These are phyloP conservation scores for Leishmania amazonensis DNA, from an alignment of 208 protist species.

Conservation along the genomic window DNA sequence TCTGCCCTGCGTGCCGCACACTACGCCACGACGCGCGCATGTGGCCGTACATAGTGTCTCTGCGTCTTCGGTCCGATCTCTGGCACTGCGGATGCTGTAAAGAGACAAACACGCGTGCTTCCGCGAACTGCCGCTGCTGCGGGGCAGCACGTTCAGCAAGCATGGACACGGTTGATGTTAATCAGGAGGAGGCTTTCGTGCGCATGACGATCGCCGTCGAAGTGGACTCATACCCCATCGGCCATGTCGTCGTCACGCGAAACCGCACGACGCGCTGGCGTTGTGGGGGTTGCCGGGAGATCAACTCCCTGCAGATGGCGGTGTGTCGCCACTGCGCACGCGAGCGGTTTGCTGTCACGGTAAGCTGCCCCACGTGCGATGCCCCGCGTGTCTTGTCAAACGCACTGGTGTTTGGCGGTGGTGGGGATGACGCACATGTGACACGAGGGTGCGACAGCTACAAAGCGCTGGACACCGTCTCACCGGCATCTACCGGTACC, in stretches of 20 bases:
- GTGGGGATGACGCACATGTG: neutral
- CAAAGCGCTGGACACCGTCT: no score
- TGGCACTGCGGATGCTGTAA: constrained; percentile 47
- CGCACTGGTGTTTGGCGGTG: constrained; percentile 35
- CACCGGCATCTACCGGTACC: neutral
- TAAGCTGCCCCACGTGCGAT: constrained; percentile 51
- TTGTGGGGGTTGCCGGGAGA: constrained; percentile 56
- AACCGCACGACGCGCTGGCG: constrained; percentile 70
- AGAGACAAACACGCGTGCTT: constrained; percentile 47
- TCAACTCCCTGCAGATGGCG: constrained; percentile 64
- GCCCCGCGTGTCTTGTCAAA: constrained; percentile 39
- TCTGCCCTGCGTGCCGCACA: constrained; percentile 52
- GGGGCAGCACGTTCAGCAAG: neutral
- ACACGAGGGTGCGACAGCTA: neutral
- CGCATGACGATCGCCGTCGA: constrained; percentile 45
- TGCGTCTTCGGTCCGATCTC: constrained; percentile 19
- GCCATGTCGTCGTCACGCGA: constrained; percentile 57
- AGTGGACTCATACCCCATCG: constrained; percentile 33
- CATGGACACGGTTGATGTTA: constrained; percentile 3
- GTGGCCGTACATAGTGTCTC: constrained; percentile 2
- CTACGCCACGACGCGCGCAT: constrained; percentile 52
- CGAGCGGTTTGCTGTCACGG: constrained; percentile 55
- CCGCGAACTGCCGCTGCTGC: constrained; percentile 51
- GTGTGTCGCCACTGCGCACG: constrained; percentile 53
- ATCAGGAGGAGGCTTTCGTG: neutral